Base-by-base conservation (phyloP, 257 asterid genomes). In the Fraxinus pennsylvanica region DNA sequence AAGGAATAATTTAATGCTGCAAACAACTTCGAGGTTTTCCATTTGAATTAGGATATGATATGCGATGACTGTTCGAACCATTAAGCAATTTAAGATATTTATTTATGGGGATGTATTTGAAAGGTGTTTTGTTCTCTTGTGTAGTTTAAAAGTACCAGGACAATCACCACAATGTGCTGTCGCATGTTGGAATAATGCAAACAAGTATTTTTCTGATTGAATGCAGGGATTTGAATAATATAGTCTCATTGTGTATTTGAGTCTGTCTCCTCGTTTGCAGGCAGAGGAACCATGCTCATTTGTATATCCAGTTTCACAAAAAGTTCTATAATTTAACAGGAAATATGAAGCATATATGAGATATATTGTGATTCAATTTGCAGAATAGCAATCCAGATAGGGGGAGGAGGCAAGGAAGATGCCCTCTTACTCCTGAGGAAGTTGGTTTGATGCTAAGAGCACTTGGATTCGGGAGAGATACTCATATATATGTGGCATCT, bases 351-450 rank as follows among this genome's bases (percentile, higher is more conserved):
- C 78, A 75, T 76, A 74, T 75, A 29, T 41, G 66, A 54, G 80
- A 57, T 63, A n/a, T 72, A 76, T 41, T 59, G 61, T 66, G 59
- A 70, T 57, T 80, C 81, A n/a, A 83, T 82, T 78, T 88, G 85
- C 94, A 96, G 99, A 87, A 14, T 76, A 81, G 89, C 82, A 90
- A 96, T 82, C 99, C 99, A 10, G 98, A 96, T 22, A 91, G 87
- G 82, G 97, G 85, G 74, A 92, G 99, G 81, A 86, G 98, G 89
- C 99, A 91, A 86, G 99, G 99, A 83, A 90, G 92, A 78, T 96
- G 99, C 84, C 98, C 99, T 73, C 93, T 96, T 63, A 92, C 97
- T 71, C 99, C 99, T 52, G 94, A 92, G 88, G 99, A 96, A 92
- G 97, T 93, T 54, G 99, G 99, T 69, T 91, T 92, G 84, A 85